These are phyloP conservation scores for Stachybotrys echinatus DNA, from an alignment of 2,329 filamentous ascomycete genomes.

Conservation along the genomic window DNA sequence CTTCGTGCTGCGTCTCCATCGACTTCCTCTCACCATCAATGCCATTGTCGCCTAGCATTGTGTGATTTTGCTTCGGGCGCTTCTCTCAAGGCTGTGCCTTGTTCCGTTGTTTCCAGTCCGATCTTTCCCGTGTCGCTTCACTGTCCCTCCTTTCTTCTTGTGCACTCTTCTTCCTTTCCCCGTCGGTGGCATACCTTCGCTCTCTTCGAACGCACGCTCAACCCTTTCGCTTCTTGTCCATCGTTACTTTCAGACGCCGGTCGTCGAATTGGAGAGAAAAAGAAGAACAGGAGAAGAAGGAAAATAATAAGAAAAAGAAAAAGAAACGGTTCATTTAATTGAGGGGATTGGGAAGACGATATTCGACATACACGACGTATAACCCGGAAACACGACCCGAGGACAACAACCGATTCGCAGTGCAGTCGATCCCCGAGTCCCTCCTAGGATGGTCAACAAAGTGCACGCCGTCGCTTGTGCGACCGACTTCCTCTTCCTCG, in stretches of 20 bases:
- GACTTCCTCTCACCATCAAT: no score
- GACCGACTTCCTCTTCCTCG: slow-evolving; percentile 45
- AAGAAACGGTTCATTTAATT: no score
- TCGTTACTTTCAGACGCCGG: slow-evolving; percentile 11
- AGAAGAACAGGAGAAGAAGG: slow-evolving; percentile 4
- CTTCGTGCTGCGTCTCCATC: no score
- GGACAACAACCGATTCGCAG: not conserved
- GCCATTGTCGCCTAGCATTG: no score
- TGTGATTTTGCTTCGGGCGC: no score
- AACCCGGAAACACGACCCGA: not conserved
- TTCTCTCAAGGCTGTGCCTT: no score
- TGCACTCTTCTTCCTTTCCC: not conserved
- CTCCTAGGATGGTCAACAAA: slow-evolving; percentile 45
- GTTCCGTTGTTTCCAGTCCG: no score
- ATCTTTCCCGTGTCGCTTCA: not conserved
- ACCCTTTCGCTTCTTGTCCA: not conserved
- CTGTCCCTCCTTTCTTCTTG: not conserved
- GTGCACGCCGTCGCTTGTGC: slow-evolving; percentile 44
- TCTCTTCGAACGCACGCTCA: not conserved
- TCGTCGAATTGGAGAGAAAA: slow-evolving; percentile 9
- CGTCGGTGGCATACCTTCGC: not conserved
- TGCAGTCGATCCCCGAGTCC: not conserved
- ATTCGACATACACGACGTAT: not conserved
- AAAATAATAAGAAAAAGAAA: not conserved
- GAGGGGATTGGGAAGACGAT: no score